Base-by-base conservation (phyloP, 2,329 filamentous ascomycete genomes). In the Arthrinium puccinioides region DNA sequence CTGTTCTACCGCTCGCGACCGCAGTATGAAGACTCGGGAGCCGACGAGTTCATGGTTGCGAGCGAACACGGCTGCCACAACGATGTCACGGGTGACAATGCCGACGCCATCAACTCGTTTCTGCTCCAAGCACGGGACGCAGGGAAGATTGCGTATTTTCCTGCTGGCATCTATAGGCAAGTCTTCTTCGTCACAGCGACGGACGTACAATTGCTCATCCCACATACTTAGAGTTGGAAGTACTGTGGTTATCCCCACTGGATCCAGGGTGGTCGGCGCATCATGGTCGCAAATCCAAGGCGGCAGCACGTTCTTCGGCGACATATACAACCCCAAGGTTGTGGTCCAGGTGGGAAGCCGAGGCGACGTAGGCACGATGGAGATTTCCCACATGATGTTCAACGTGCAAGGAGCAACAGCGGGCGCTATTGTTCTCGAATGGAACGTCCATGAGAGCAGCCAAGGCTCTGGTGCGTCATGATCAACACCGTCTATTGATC, bases 371-470 rank as follows among this genome's bases (percentile, higher is more conserved):
- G 82, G 82, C 36, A 62, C 63, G 9, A 79, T 86, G 24, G 82
- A 88, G 57, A 82, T 87, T 44, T 72, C 67, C 30, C 82, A 87
- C 50, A 56, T 85, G 35, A 69, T 86, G 38, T 76, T 87, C 50
- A 70, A 75, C 43, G 83, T 79, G 29, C 66, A 70, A 46, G 83
- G 83, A 1, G 62, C 78, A 5, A 76, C 76, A 14, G 74, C 82
- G 2, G 84, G 83, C 39, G 79, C 76, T 6, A 78, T 86, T 43
- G 63, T 87, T 45, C 70, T 87, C 50, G 69, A 87, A 52, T 87
- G 82, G 82, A 87, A 87, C 54, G 62, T 86, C 24, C 66, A 66
- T 13, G 70, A 66, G n/a, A 49, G 58, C 44, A 59, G 40, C 38
- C 69, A 70, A 45, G 79, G 77, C 25, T 10, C 49, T 0, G 49